Conservation (phyloP, 768 basidiomycete genomes). For the Clavaria fumosa region DNA sequence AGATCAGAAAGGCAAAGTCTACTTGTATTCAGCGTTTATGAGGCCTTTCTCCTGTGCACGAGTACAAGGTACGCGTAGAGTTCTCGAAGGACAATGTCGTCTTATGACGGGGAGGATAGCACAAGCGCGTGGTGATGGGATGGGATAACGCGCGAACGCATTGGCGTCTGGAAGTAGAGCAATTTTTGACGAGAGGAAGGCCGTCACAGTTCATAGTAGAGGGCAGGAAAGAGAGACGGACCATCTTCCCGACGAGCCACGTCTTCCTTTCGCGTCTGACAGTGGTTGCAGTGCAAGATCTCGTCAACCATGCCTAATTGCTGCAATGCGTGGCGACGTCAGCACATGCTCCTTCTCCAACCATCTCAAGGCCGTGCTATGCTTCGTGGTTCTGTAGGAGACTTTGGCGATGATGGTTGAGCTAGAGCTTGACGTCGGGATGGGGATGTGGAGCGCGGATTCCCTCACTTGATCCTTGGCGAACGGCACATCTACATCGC, state of each 20-base stretch:
- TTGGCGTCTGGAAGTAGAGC: constrained; percentile 52
- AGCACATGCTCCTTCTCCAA: no score
- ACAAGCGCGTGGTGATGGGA: constrained; percentile 30
- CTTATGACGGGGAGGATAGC: constrained; percentile 22
- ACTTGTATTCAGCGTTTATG: constrained; percentile 79
- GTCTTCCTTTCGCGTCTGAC: constrained; percentile 51
- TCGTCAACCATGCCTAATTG: no score
- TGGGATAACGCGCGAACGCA: constrained; percentile 47
- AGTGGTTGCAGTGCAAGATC: no score
- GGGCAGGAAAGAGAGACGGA: constrained; percentile 18
- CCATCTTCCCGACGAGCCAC: constrained; percentile 80
- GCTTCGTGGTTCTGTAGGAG: no score
- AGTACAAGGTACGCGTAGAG: constrained; percentile 47
- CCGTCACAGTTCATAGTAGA: neutral
- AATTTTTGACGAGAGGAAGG: constrained; percentile 26
- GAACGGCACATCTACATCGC: no score
- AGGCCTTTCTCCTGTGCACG: constrained; percentile 46
- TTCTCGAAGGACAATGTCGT: constrained; percentile 46
- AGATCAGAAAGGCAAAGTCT: constrained; percentile 5
- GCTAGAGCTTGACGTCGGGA: no score
- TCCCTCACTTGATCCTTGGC: no score
- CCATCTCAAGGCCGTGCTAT: no score
- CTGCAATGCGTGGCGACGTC: no score
- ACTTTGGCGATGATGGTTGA: no score
- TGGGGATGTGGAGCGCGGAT: no score